Base-by-base conservation (phyloP, 495 filamentous ascomycete species). In the Lophiotrema nucula region DNA sequence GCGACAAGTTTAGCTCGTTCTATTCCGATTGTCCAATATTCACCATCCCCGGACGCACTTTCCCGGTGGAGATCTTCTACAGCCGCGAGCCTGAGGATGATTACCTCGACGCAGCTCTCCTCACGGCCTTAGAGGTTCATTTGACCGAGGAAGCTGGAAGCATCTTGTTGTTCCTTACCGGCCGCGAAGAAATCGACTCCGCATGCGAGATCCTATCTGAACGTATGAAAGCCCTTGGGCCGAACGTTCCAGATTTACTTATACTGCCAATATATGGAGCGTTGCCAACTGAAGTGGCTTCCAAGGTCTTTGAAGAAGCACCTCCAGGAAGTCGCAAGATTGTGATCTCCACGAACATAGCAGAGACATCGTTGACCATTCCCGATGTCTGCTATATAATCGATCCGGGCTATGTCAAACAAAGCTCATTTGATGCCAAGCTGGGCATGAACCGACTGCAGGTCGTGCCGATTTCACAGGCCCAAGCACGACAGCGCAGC, bases 91-190 rank as follows among this genome's bases (percentile, higher is more conserved):
- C 95, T 0, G 93, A 97, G 68, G 88, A 87, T 2, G 93, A 99
- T 70, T 99, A 99, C 67, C 80, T 99, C 16, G 92, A 97, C 70
- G 87, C 92, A n/a, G 90, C 95, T 1, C 76, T 99, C 15, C 87
- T 89, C 38, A 97, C 95, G 0, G 92, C 97, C 26, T 96, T 99
- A 91, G 90, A 97, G 64, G 96, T 99, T 57, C 93, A 99, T 72
- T 77, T 99, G 25, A 89, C 84, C 15, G 95, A 99, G 62, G 88
- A 90, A 0, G 77, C 80, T 19, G 93, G 93, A 67, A 95, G 97
- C 70, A 97, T 99, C 53, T 76, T 99, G 13, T 74, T 99, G 15
- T 99, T 99, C 76, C 78, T 99, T 64, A 99, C 93, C 0, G 93
- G 93, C 12, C 90, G 96, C 68, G 93, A 97, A 74, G 93, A 99